Base-by-base conservation (phyloP, 345 rosid genomes). In the Dovyalis caffra region DNA sequence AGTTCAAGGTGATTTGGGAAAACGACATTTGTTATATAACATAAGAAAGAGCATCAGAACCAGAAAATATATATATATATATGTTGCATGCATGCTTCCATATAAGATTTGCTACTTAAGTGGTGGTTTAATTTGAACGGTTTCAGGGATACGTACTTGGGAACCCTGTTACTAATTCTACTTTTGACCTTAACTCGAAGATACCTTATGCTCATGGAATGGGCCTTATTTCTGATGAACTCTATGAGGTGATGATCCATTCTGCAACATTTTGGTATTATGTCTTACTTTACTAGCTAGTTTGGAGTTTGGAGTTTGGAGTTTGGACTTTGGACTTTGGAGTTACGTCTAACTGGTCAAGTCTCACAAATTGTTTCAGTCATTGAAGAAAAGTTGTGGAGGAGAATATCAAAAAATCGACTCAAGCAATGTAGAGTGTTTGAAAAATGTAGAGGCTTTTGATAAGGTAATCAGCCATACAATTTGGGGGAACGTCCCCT, bases 191-290 rank as follows among this genome's bases (percentile, higher is more conserved):
- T 16, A 88, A 90, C 79, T 40, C 74, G 5, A 45, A 23, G 8
- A 70, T 89, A 75, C 90, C 87, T 66, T 91, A 69, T 84, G 87
- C 87, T 64, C 81, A 88, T 81, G 90, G 97, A 74, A 85, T 81
- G 89, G 94, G 79, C 38, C 79, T 92, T 15, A 92, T 92, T 69
- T 90, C 95, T 38, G 86, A 92, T 69, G 92, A 92, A 67, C 93
- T 88, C 45, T 82, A 83, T 72, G 84, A 87, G 89, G 97, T n/a
- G n/a, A n/a, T 86, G 66, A 66, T 76, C 37, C 4, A 45, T 25
- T 35, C 47, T 29, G 25, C n/a, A n/a, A n/a, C n/a, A n/a, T 60
- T n/a, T 31, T 70, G 35, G 32, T 63, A 6, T 23, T 5, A 4
- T 25, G 23, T 0, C 8, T 73, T 63, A 63, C 23, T 21, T 6